Base-by-base conservation (phyloP, 140 eudicot genomes). In the Cichorium intybus region DNA sequence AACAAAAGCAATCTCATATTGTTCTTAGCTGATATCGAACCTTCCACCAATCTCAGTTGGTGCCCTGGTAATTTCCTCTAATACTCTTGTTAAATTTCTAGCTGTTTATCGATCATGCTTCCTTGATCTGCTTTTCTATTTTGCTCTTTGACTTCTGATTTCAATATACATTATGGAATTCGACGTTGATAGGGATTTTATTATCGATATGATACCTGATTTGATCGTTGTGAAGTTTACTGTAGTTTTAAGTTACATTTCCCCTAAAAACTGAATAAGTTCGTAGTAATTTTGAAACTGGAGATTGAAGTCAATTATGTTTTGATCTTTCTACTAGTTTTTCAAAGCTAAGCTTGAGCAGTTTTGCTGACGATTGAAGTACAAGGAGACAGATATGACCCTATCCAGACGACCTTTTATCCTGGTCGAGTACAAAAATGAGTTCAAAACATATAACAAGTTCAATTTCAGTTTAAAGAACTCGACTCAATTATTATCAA, bases 11-110 rank as follows among this genome's bases (percentile, higher is more conserved):
- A 88, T 77, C 56, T 88, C 67, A 85, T 92, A 46, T 84, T 92
- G 62, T 92, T 91, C 82, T 81, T 87, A 77, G 98, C 98, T 47
- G 98, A 91, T 51, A 79, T 69, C 4, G 98, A 87, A 18, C 95
- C 98, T 39, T 77, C 89, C 35, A 92, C 96, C 74, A 66, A 75
- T 71, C 96, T 74, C 71, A 85, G 95, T 64, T 92, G 95, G 98
- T 88, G 98, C 86, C 98, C 96, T 58, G 97, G 97, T 90, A 80
- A 24, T 48, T 4, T 21, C 39, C 47, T 60, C 7, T 17, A 3
- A 4, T 9, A 4, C 27, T 17, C 22, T 26, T 10, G 15, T 11
- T 50, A 11, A 7, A 27, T 64, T 14, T 1, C 10, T 17, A 20
- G 7, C 18, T 56, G 4, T 56, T 49, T n/a, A 7, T 64, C n/a